These are phyloP conservation scores for Scheffersomyces quercinus DNA, from an alignment of 1,139 yeast species.

Conservation along the genomic window DNA sequence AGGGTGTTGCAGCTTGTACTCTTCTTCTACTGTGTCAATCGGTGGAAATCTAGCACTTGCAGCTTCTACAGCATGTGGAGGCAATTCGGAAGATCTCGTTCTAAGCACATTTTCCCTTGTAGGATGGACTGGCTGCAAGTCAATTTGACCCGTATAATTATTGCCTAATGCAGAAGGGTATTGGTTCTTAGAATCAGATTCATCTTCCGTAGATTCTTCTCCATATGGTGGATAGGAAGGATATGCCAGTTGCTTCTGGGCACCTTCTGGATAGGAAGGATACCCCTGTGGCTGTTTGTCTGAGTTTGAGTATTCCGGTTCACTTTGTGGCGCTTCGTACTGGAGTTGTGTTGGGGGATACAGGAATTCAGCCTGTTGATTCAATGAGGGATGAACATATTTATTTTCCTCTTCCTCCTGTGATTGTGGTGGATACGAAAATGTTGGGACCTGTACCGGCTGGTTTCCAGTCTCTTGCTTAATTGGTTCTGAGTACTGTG, in stretches of 20 bases:
- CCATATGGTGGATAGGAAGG: not conserved
- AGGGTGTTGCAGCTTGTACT: conserved; percentile 4
- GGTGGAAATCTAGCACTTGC: conserved; percentile 15
- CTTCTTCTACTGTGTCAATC: conserved; percentile 8
- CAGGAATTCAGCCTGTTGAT: not conserved
- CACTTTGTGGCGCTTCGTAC: not conserved
- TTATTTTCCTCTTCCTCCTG: not conserved
- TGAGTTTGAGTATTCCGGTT: not conserved
- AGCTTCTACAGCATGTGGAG: conserved; percentile 15
- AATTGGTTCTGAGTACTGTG: not conserved
- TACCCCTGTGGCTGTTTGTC: not conserved
- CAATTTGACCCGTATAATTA: not conserved
- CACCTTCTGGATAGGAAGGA: not conserved
- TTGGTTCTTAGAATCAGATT: not conserved
- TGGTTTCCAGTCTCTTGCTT: not conserved
- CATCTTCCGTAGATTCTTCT: not conserved
- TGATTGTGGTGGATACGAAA: not conserved
- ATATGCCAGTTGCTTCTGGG: not conserved
- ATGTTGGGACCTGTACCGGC: not conserved
- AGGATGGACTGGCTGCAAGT: not conserved
- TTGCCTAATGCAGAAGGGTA: not conserved
- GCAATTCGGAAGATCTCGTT: conserved; percentile 13
- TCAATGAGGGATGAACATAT: not conserved
- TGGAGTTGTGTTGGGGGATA: not conserved
- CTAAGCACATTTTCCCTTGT: conserved; percentile 4